Conservation (phyloP, 108 stramenopile species). For the Skeletonema marinoi region DNA sequence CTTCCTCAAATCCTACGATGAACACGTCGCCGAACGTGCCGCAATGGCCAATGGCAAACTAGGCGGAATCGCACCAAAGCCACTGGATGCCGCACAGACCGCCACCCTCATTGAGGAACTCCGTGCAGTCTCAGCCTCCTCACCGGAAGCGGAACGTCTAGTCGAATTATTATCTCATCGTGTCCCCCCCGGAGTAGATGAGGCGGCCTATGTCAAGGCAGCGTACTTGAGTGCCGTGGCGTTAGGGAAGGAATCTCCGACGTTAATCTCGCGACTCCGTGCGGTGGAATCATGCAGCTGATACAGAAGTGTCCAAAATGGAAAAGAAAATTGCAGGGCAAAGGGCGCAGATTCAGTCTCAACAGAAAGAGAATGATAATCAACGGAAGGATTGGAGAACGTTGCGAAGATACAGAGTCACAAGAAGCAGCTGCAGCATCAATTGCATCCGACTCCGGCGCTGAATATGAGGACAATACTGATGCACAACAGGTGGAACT, state of each 20-base stretch:
- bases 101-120: slow-evolving; percentile 80
- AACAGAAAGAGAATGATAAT: too few species aligned
- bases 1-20: slow-evolving; percentile 78
- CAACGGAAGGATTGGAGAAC: too few species aligned
- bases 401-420: too few species aligned
- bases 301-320: too few species aligned
- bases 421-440: too few species aligned
- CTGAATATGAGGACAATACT: too few species aligned
- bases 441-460: too few species aligned
- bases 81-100: slow-evolving; percentile 83
- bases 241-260: slow-evolving; percentile 68
- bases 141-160: slow-evolving; percentile 49
- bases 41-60: slow-evolving; percentile 64
- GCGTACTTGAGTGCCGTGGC: slow-evolving; percentile 86
- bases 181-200: slow-evolving; percentile 95
- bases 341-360: too few species aligned
- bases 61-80: slow-evolving; percentile 86
- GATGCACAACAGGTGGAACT: too few species aligned
- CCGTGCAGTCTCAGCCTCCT: slow-evolving; percentile 43
- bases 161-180: slow-evolving; percentile 80
- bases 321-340: too few species aligned
- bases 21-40: slow-evolving; percentile 87
- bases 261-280: slow-evolving; percentile 54
- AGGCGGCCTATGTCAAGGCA: slow-evolving; percentile 97
- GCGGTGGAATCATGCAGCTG: slow-evolving; percentile 70